Conservation (phyloP, 2,329 filamentous ascomycete species). For the Biscogniauxia sp. region DNA sequence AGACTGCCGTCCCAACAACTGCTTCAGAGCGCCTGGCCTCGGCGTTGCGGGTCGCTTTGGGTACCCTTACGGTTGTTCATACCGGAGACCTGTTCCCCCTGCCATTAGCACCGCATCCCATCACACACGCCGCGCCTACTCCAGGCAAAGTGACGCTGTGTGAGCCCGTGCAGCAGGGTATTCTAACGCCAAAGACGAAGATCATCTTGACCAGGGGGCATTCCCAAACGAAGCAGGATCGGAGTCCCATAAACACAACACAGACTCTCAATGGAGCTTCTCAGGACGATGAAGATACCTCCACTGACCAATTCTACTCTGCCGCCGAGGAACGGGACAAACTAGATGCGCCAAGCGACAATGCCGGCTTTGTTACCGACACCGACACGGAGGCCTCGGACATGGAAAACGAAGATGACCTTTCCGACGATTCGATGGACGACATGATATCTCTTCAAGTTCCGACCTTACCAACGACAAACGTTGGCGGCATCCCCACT, state of each 20-base stretch:
- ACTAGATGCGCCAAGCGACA: constrained; percentile 57
- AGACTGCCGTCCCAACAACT: constrained; percentile 29
- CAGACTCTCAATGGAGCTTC: constrained; percentile 57
- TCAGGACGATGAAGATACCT: constrained; percentile 75
- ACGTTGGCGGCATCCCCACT: constrained; percentile 75
- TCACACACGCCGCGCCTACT: constrained; percentile 80
- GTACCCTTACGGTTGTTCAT: constrained; percentile 74
- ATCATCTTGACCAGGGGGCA: constrained; percentile 74
- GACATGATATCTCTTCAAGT: constrained; percentile 89
- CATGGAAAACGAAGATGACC: constrained; percentile 65
- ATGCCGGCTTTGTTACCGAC: constrained; percentile 58
- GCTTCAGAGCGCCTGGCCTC: constrained; percentile 59
- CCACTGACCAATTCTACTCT: constrained; percentile 89
- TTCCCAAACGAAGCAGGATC: constrained; percentile 53
- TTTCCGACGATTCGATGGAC: constrained; percentile 89
- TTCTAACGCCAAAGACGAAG: constrained; percentile 73
- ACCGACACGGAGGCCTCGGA: constrained; percentile 62
- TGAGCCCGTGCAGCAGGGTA: constrained; percentile 88
- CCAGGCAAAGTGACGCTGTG: constrained; percentile 89
- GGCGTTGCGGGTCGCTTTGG: constrained; percentile 72
- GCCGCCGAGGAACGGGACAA: constrained; percentile 76
- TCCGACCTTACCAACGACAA: constrained; percentile 73
- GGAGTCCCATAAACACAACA: constrained; percentile 45
- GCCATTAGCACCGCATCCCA: constrained; percentile 77
- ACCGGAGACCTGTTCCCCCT: constrained; percentile 76